Percentiles rank a stretch among this genome's conserved stretches.
phyloP scores from a whole-genome alignment of 176 grass and related monocot genomes.

The Typha latifolia region DNA sequence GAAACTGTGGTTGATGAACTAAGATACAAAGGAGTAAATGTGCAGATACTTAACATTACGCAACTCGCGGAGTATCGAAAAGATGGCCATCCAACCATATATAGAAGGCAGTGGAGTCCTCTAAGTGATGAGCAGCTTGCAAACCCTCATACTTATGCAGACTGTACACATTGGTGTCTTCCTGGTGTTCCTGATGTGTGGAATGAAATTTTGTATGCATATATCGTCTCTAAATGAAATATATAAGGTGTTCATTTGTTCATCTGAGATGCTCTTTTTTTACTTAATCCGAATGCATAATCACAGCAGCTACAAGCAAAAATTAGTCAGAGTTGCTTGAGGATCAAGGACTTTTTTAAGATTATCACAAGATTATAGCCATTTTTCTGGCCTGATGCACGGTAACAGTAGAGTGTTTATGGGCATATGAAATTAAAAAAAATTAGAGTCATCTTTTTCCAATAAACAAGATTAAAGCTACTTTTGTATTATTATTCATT shows the following conservation, averaged over 20 bases:
- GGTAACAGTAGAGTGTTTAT: too few relatives aligned
- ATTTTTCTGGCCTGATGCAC: too few relatives aligned
- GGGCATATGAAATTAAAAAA: too few relatives aligned
- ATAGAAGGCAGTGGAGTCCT: slow-evolving; percentile 28
- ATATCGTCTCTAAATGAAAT: slow-evolving; percentile 3
- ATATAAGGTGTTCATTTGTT: background rate
- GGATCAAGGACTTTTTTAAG: too few relatives aligned
- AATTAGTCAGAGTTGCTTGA: too few relatives aligned
- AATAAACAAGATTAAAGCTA: too few relatives aligned
- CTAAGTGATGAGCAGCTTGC: slow-evolving; percentile 32
- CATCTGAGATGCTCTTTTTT: background rate
- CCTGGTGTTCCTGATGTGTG: slow-evolving; percentile 70
- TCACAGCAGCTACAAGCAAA: too few relatives aligned
- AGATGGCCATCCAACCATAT: slow-evolving; percentile 57
- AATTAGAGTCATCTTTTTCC: too few relatives aligned
- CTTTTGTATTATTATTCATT: too few relatives aligned
- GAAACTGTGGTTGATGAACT: slow-evolving; percentile 20
- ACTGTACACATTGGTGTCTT: slow-evolving; percentile 83
- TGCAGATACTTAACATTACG: slow-evolving; percentile 65
- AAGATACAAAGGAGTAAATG: slow-evolving; percentile 33
- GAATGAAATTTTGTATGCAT: slow-evolving; percentile 59
- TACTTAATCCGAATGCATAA: background rate
- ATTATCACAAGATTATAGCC: too few relatives aligned
- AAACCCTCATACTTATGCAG: slow-evolving; percentile 41
- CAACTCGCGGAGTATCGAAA: slow-evolving; percentile 58